phyloP scores from a whole-genome alignment of 495 filamentous ascomycete species.

The Hypoxylon crocopeplum region DNA sequence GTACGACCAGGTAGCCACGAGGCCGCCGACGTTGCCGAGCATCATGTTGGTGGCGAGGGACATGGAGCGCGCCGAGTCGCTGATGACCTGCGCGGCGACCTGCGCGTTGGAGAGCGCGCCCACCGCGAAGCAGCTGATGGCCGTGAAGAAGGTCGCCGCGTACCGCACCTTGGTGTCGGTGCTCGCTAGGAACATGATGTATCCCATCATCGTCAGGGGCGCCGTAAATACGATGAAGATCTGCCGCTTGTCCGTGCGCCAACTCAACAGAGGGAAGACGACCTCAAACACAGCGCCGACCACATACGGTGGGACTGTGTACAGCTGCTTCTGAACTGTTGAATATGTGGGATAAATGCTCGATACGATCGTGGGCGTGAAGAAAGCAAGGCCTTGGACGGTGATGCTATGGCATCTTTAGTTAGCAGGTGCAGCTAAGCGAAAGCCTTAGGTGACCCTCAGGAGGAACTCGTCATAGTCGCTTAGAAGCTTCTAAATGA shows the following conservation, averaged over 20 bases:
- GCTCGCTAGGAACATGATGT: slow-evolving; percentile 74
- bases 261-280: slow-evolving; percentile 65
- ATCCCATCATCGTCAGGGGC: slow-evolving; percentile 68
- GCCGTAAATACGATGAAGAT: slow-evolving; percentile 67
- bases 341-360: slow-evolving; percentile 68
- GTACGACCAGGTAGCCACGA: slow-evolving; percentile 76
- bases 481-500: too few species aligned
- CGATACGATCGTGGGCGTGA: slow-evolving; percentile 72
- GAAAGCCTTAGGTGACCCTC: slow-evolving; percentile 62
- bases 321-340: slow-evolving; percentile 66
- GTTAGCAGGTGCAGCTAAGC: slow-evolving; percentile 61
- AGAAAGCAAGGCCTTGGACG: slow-evolving; percentile 78
- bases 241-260: slow-evolving; percentile 63
- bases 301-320: slow-evolving; percentile 75
- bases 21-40: slow-evolving; percentile 74
- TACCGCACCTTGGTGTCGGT: slow-evolving; percentile 62
- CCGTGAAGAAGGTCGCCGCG: slow-evolving; percentile 74
- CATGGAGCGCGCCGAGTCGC: slow-evolving; percentile 69
- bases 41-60: slow-evolving; percentile 73
- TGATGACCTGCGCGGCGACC: slow-evolving; percentile 72
- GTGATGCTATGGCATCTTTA: slow-evolving; percentile 69
- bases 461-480: slow-evolving; percentile 39
- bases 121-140: slow-evolving; percentile 70
- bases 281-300: slow-evolving; percentile 73
- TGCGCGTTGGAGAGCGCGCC: slow-evolving; percentile 72